These are phyloP conservation scores for Penicillium silybi DNA, from an alignment of 495 filamentous ascomycete species.

Conservation along the genomic window DNA sequence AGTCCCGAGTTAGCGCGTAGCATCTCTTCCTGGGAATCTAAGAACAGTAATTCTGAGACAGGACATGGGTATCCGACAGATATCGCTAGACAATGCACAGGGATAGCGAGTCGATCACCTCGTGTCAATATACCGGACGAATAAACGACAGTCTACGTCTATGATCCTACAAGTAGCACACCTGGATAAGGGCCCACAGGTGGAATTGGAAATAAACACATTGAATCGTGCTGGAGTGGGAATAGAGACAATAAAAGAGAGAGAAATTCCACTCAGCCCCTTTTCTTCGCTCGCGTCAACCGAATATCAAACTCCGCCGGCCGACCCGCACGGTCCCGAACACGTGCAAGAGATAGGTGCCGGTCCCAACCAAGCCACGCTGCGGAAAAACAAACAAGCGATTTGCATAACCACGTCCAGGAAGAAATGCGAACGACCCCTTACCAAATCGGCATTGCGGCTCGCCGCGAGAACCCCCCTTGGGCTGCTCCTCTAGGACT, in stretches of 20 bases:
- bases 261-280: slow-evolving; percentile 48
- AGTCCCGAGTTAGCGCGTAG: too few relatives aligned
- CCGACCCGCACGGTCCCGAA: slow-evolving; percentile 41
- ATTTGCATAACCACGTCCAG: slow-evolving; percentile 41
- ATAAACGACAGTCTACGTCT: not conserved
- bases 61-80: too few relatives aligned
- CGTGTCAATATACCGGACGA: not conserved
- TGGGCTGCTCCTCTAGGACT: slow-evolving; percentile 28
- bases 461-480: slow-evolving; percentile 9
- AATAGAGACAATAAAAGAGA: slow-evolving; percentile 50
- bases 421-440: slow-evolving; percentile 39
- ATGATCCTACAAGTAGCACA: not conserved
- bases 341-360: slow-evolving; percentile 37
- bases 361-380: slow-evolving; percentile 41
- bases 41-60: too few relatives aligned
- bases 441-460: slow-evolving; percentile 22
- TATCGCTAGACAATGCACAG: too few relatives aligned
- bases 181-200: not conserved
- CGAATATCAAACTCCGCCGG: slow-evolving; percentile 52
- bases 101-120: too few relatives aligned
- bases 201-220: slow-evolving; percentile 39
- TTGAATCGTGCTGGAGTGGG: slow-evolving; percentile 48
- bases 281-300: slow-evolving; percentile 44
- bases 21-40: too few relatives aligned
- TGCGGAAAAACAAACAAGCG: slow-evolving; percentile 38